These are phyloP conservation scores for Pyracantha coccinea DNA, from an alignment of 331 rosid species.

Conservation along the genomic window DNA sequence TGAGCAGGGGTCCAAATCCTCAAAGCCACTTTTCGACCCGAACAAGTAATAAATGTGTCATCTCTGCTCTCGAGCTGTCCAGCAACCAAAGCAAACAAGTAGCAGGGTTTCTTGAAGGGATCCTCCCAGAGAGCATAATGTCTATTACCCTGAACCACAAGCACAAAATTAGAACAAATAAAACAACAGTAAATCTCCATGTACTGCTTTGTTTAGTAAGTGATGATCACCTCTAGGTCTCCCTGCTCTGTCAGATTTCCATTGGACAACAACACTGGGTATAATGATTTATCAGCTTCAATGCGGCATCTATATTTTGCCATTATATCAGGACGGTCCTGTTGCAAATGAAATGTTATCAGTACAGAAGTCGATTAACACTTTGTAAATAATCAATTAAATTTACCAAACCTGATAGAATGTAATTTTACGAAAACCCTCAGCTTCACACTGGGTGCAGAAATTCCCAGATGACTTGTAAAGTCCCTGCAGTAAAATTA, in stretches of 20 bases:
- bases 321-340: slow-evolving; percentile 99
- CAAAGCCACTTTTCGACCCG: slow-evolving; percentile 76
- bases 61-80: slow-evolving; percentile 89
- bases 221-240: slow-evolving; percentile 63
- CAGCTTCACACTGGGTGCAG: slow-evolving; percentile 99
- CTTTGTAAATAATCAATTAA: background rate
- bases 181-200: slow-evolving; percentile 3
- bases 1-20: slow-evolving; percentile 95
- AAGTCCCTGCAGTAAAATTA: slow-evolving; percentile 63
- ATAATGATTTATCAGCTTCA: slow-evolving; percentile 77
- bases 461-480: slow-evolving; percentile 90
- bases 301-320: slow-evolving; percentile 82
- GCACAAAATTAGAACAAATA: slow-evolving; percentile 11
- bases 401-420: slow-evolving; percentile 69
- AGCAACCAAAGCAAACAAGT: slow-evolving; percentile 98
- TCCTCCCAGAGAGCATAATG: slow-evolving; percentile 96
- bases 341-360: slow-evolving; percentile 24
- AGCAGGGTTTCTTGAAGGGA: slow-evolving; percentile 97
- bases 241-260: slow-evolving; percentile 88
- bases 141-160: slow-evolving; percentile 62
- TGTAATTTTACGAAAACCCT: slow-evolving; percentile 94
- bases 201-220: background rate
- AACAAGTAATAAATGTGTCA: slow-evolving; percentile 57
- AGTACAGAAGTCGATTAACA: slow-evolving; percentile 20
- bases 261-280: slow-evolving; percentile 89